Percentiles rank a stretch among this genome's conserved stretches.
Evolutionary conservation across 2,329 filamentous ascomycete species (phyloP).

Genomic region (Blastomyces percursus): DNA sequence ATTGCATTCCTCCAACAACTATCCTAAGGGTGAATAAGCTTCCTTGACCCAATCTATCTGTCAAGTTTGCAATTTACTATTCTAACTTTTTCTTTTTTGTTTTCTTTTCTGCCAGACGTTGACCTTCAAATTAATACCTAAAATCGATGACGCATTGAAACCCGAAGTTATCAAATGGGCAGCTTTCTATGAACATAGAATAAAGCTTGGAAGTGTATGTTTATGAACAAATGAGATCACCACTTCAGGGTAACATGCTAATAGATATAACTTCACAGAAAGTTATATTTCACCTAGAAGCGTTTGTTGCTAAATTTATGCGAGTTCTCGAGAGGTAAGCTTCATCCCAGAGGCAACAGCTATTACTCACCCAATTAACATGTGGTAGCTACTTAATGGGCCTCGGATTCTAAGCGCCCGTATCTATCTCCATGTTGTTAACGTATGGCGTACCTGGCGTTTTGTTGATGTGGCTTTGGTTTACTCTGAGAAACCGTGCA

Average conservation of each 20-base stretch:
- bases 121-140: slow-evolving; percentile 80
- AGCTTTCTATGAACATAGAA: slow-evolving; percentile 92
- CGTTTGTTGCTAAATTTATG: slow-evolving; percentile 99
- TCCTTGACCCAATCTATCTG: not conserved
- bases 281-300: slow-evolving; percentile 95
- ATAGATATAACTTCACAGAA: slow-evolving; percentile 41
- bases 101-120: slow-evolving; percentile 53
- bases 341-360: not conserved
- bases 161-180: slow-evolving; percentile 91
- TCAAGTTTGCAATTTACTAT: not conserved
- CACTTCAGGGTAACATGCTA: not conserved
- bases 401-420: slow-evolving; percentile 12
- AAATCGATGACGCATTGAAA: slow-evolving; percentile 82
- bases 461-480: not conserved
- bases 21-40: slow-evolving; percentile 58
- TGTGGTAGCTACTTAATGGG: slow-evolving; percentile 15
- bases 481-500: not conserved
- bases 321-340: slow-evolving; percentile 78
- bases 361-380: not conserved
- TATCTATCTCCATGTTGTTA: not conserved
- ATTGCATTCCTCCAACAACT: slow-evolving; percentile 91
- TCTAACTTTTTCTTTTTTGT: not conserved
- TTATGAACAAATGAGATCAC: not conserved
- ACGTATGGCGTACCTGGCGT: not conserved
- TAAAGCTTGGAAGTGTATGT: slow-evolving; percentile 64